A percentile compares a stretch with the other conserved stretches of the same genome.
phyloP scores from a whole-genome alignment of 495 filamentous ascomycete species.

The Podospora pseudoanserina region DNA sequence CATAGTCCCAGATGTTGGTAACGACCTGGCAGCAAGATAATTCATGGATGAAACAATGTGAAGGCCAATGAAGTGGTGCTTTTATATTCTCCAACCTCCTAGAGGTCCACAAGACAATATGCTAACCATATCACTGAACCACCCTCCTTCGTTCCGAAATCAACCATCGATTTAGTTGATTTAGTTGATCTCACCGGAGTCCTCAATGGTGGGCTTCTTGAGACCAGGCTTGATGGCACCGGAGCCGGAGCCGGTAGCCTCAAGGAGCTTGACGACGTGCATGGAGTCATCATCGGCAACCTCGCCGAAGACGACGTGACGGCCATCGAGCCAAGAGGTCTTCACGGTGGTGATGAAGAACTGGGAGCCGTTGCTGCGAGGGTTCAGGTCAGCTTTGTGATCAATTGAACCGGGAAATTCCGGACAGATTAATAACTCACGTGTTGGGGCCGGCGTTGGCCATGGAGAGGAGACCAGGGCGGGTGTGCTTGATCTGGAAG shows the following conservation, averaged over 20 bases:
- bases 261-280: slow-evolving; percentile 65
- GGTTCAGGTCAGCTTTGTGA: not conserved
- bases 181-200: slow-evolving; percentile 47
- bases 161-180: slow-evolving; percentile 15
- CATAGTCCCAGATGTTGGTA: too few relatives aligned
- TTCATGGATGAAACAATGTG: not conserved
- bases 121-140: not conserved
- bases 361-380: slow-evolving; percentile 65
- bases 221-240: slow-evolving; percentile 56
- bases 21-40: not conserved
- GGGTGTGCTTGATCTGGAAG: slow-evolving; percentile 62
- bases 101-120: not conserved
- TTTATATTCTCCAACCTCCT: not conserved
- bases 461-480: slow-evolving; percentile 70
- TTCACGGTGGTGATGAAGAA: slow-evolving; percentile 74
- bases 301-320: slow-evolving; percentile 80
- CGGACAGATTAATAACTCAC: slow-evolving; percentile 41
- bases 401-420: not conserved
- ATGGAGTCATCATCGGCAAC: slow-evolving; percentile 63
- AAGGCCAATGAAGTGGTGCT: not conserved
- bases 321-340: slow-evolving; percentile 72
- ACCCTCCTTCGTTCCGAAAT: not conserved
- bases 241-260: slow-evolving; percentile 61
- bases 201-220: slow-evolving; percentile 66
- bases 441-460: slow-evolving; percentile 79